Percentiles rank a stretch among this genome's conserved stretches.
phyloP scores from a whole-genome alignment of 2,329 filamentous ascomycete genomes.

The Diaporthe amygdali region DNA sequence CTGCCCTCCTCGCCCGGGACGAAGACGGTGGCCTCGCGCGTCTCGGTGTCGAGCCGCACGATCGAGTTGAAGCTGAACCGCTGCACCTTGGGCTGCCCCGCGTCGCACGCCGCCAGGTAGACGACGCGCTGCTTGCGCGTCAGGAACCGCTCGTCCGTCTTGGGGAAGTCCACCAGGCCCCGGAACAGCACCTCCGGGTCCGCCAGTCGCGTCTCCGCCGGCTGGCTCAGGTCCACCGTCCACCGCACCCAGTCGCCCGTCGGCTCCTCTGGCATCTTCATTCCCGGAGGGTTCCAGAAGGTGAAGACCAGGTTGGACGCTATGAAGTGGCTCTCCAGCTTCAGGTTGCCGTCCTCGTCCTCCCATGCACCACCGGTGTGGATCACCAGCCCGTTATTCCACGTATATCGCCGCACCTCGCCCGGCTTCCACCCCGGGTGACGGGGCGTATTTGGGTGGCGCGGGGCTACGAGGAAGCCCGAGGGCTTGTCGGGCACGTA shows the following conservation, averaged over 20 bases:
- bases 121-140: constrained; percentile 45
- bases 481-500: neutral
- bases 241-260: constrained; percentile 39
- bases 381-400: constrained; percentile 39
- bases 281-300: neutral
- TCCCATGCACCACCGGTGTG: constrained; percentile 43
- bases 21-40: constrained; percentile 35
- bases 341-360: constrained; percentile 46
- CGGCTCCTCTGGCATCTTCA: constrained; percentile 41
- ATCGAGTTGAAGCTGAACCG: constrained; percentile 38
- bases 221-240: constrained; percentile 39
- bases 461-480: neutral
- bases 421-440: neutral
- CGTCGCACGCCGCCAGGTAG: constrained; percentile 38
- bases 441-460: neutral
- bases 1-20: constrained; percentile 34
- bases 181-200: constrained; percentile 33
- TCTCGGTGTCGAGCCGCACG: constrained; percentile 35
- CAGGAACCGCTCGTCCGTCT: constrained; percentile 46
- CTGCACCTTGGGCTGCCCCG: constrained; percentile 32
- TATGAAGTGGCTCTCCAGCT: constrained; percentile 33
- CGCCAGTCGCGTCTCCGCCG: constrained; percentile 36
- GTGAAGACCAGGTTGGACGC: constrained; percentile 39
- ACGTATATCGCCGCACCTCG: constrained; percentile 37
- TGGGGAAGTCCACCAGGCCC: constrained; percentile 37